These are phyloP conservation scores for Posidonia australis DNA, from an alignment of 106 monocot genomes.

Conservation along the genomic window DNA sequence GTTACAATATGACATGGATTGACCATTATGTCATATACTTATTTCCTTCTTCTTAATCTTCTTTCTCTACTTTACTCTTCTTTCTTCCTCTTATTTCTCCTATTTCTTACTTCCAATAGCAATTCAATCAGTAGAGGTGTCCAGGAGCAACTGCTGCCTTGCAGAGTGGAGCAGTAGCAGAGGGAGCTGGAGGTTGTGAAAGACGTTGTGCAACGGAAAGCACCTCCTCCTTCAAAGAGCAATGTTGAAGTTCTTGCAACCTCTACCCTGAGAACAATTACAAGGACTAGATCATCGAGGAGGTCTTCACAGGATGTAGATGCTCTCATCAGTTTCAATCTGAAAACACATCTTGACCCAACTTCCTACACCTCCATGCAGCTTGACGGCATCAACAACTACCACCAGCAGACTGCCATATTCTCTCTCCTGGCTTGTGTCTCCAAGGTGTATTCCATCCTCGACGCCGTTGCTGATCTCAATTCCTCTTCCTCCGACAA, in stretches of 20 bases:
- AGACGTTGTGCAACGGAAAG: conserved; percentile 5
- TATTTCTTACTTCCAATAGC: too few relatives aligned
- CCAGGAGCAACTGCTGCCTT: conserved; percentile 29
- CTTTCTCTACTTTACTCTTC: too few relatives aligned
- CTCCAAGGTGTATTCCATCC: conserved; percentile 86
- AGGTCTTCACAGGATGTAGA: conserved; percentile 50
- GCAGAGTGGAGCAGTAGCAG: conserved; percentile 23
- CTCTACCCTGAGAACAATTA: conserved; percentile 1
- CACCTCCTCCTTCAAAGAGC: conserved; percentile 6
- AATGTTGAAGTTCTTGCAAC: background rate
- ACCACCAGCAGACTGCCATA: conserved; percentile 42
- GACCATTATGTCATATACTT: too few relatives aligned
- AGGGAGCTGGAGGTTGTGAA: conserved; percentile 14
- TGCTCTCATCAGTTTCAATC: conserved; percentile 11
- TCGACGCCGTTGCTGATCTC: conserved; percentile 94
- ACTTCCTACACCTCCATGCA: conserved; percentile 47
- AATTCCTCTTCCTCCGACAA: conserved; percentile 55
- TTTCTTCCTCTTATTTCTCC: too few relatives aligned
- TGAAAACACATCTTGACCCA: background rate
- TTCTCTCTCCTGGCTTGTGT: conserved; percentile 86
- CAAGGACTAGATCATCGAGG: conserved; percentile 53
- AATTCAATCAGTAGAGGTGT: background rate
- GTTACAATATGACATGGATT: too few relatives aligned
- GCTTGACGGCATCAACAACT: conserved; percentile 76
- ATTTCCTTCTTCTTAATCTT: too few relatives aligned